Conservation (phyloP, 2,329 filamentous ascomycete genomes). For the Trichocomaceae sp. region DNA sequence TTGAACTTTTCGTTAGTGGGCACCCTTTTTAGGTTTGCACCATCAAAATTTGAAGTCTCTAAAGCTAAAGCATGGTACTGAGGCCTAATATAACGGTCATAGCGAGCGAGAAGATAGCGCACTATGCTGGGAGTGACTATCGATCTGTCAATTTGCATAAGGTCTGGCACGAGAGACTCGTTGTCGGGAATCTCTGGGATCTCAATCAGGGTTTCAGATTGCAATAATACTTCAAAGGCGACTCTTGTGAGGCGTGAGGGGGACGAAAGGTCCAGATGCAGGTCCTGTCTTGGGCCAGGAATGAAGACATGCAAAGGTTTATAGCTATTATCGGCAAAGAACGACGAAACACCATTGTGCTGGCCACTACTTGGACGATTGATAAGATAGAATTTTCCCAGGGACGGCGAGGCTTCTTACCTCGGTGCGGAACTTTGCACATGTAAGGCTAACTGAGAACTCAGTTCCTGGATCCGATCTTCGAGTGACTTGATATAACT, state of each 20-base stretch:
- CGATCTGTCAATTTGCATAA: not conserved
- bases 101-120: not conserved
- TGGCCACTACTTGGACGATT: no score
- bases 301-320: not conserved
- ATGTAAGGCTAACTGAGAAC: not conserved
- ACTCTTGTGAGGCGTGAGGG: not conserved
- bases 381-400: no score
- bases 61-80: not conserved
- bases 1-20: not conserved
- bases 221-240: not conserved
- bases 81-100: not conserved
- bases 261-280: not conserved
- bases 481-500: not conserved
- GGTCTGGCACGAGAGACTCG: not conserved
- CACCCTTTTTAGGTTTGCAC: not conserved
- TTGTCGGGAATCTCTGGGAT: not conserved
- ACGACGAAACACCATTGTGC: no score
- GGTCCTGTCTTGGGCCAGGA: not conserved
- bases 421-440: not conserved
- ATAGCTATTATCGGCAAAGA: no score
- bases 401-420: no score
- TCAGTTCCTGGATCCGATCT: not conserved
- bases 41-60: not conserved
- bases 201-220: not conserved
- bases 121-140: not conserved